Conservation (phyloP, 176 grass and related monocot genomes). For the Eragrostis curvula region DNA sequence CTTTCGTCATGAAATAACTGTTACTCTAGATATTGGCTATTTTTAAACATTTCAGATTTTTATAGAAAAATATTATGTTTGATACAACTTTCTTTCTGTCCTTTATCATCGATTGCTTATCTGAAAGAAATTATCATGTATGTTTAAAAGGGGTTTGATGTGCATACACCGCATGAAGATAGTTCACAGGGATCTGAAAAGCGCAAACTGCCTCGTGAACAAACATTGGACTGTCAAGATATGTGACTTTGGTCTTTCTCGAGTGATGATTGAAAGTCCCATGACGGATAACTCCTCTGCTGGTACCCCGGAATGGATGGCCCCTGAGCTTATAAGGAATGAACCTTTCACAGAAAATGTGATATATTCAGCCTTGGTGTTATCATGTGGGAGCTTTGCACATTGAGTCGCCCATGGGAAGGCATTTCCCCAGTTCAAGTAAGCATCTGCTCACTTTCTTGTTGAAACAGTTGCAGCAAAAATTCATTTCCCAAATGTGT, state of each 20-base stretch:
- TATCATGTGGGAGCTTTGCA: slow-evolving; percentile 99
- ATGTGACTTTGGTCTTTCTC: slow-evolving; percentile 98
- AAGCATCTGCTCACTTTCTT: slow-evolving; percentile 36
- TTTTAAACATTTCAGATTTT: slow-evolving; percentile 27
- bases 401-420: slow-evolving; percentile 93
- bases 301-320: slow-evolving; percentile 99
- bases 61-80: slow-evolving; percentile 6
- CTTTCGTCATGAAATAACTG: slow-evolving; percentile 15
- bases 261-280: slow-evolving; percentile 65
- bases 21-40: background rate
- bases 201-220: slow-evolving; percentile 98
- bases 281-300: slow-evolving; percentile 92
- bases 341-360: slow-evolving; percentile 98
- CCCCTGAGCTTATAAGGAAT: slow-evolving; percentile 93
- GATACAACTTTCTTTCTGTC: slow-evolving; percentile 6
- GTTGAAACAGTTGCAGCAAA: slow-evolving; percentile 5
- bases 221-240: slow-evolving; percentile 97
- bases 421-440: slow-evolving; percentile 91
- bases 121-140: slow-evolving; percentile 43
- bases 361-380: slow-evolving; percentile 99
- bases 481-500: background rate
- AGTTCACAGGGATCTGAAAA: slow-evolving; percentile 97
- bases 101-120: slow-evolving; percentile 31
- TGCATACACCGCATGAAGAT: slow-evolving; percentile 99
- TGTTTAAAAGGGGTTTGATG: slow-evolving; percentile 79